A percentile compares a stretch with the other conserved stretches of the same genome.
Conservation (phyloP, 305 asterid genomes). For the Euphrasia arctica region DNA sequence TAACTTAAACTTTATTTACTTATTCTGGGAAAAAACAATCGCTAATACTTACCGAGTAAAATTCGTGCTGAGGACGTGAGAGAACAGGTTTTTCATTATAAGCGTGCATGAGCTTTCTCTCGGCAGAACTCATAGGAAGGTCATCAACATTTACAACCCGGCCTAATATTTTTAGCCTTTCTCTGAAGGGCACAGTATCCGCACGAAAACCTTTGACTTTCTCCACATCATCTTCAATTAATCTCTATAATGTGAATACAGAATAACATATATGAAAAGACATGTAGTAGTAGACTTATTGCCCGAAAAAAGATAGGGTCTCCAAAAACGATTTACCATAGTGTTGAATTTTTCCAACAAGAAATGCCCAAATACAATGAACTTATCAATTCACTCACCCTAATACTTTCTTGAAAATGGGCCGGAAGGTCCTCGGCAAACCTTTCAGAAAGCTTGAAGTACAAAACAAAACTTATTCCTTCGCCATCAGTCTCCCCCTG, state of each 20-base stretch:
- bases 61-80: conserved; percentile 96
- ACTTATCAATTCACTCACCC: conserved; percentile 42
- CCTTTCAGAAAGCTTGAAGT: conserved; percentile 79
- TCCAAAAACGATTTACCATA: not conserved
- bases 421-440: conserved; percentile 65
- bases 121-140: conserved; percentile 81
- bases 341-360: not conserved
- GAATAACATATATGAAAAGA: conserved; percentile 18
- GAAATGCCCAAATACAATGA: not conserved
- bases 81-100: conserved; percentile 96
- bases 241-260: conserved; percentile 41
- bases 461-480: conserved; percentile 90
- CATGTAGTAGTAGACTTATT: not conserved
- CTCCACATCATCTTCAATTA: conserved; percentile 81
- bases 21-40: not conserved
- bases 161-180: conserved; percentile 89
- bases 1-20: not conserved
- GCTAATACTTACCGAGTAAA: conserved; percentile 51
- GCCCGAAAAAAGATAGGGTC: not conserved
- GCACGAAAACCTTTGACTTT: conserved; percentile 80
- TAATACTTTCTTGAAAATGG: conserved; percentile 79
- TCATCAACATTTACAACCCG: conserved; percentile 91
- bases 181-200: conserved; percentile 81
- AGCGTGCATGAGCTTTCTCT: conserved; percentile 96
- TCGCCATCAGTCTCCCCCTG: conserved; percentile 94